A percentile compares a stretch with the other conserved stretches of the same genome.
These are phyloP conservation scores for Alnus rubra DNA, from an alignment of 306 rosid species.

Conservation along the genomic window DNA sequence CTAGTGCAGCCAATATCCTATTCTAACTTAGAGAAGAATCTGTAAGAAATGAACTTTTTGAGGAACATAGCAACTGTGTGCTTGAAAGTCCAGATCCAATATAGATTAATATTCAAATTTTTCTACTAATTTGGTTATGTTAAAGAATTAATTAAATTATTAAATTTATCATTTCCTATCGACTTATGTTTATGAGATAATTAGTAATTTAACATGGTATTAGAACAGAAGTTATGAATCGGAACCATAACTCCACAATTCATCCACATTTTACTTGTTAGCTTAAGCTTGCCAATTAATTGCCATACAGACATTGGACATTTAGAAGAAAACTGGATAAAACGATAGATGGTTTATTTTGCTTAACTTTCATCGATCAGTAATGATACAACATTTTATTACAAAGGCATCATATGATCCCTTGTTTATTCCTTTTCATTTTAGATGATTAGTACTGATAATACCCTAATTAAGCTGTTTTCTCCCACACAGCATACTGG, in stretches of 20 bases:
- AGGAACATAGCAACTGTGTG: neutral
- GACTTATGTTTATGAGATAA: no score
- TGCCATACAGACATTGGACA: no score
- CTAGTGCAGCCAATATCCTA: no score
- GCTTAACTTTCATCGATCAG: neutral
- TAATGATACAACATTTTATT: neutral
- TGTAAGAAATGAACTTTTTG: neutral
- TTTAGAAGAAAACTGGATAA: neutral
- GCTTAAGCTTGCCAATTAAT: no score
- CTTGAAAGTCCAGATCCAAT: neutral
- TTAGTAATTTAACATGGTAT: no score
- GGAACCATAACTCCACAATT: no score
- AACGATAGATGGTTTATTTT: neutral
- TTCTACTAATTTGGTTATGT: no score
- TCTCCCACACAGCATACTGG: slow-evolving; percentile 48
- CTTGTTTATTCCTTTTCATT: neutral
- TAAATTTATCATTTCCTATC: no score
- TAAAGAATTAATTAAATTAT: no score
- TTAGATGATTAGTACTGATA: neutral
- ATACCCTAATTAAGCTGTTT: neutral
- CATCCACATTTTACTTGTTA: no score
- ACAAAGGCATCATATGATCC: neutral
- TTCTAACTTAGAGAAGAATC: neutral
- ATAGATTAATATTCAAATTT: no score
- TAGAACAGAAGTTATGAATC: no score